These are phyloP conservation scores for Cydonia oblonga DNA, from an alignment of 331 rosid species.

Conservation along the genomic window DNA sequence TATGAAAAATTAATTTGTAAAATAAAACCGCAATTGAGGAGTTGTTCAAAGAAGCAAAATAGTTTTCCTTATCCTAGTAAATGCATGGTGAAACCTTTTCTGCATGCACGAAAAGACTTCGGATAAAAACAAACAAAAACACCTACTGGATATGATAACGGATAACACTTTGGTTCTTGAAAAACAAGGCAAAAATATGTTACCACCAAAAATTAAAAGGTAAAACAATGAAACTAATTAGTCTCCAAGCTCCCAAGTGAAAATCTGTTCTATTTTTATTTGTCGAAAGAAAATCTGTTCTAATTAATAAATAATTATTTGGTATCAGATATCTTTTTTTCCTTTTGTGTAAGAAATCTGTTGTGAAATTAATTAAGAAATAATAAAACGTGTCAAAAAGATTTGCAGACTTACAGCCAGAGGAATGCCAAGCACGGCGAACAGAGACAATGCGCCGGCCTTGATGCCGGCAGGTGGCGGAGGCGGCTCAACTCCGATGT, in stretches of 20 bases:
- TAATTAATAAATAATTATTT: too few relatives aligned
- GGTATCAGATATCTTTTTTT: background rate
- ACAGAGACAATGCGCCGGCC: constrained; percentile 60
- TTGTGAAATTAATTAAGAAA: background rate
- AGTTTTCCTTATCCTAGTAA: background rate
- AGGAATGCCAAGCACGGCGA: constrained; percentile 66
- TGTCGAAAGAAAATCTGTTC: too few relatives aligned
- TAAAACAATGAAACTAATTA: too few relatives aligned
- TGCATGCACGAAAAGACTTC: background rate
- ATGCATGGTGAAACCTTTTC: background rate
- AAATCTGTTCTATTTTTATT: background rate
- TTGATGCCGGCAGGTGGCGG: constrained; percentile 32
- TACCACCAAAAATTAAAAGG: background rate
- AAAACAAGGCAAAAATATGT: background rate
- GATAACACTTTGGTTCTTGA: background rate
- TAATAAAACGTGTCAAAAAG: too few relatives aligned
- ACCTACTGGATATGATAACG: background rate
- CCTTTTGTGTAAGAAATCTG: background rate
- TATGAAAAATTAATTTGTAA: background rate
- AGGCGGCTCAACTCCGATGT: background rate
- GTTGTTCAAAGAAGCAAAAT: background rate
- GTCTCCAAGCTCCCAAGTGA: background rate
- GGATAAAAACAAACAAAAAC: background rate
- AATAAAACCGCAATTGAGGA: background rate
- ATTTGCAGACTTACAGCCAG: constrained; percentile 36